Conservation (phyloP, 345 rosid genomes). For the Populus deltoides region DNA sequence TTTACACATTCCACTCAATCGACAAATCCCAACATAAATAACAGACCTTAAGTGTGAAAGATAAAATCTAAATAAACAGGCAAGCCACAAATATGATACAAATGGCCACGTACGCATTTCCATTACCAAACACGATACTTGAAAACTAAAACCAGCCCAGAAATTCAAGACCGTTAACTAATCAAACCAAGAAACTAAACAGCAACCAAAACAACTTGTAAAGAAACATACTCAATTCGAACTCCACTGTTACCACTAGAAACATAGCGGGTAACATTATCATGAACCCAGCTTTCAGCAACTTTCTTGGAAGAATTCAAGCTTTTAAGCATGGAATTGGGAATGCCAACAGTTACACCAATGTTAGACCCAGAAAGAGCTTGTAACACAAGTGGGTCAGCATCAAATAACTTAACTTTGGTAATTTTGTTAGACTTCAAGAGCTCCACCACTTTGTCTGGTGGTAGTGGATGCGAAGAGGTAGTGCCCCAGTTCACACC, state of each 20-base stretch:
- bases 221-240: slow-evolving; percentile 59
- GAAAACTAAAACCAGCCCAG: background rate
- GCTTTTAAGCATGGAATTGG: slow-evolving; percentile 54
- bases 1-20: no score
- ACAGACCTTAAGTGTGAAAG: background rate
- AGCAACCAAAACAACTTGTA: background rate
- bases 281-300: slow-evolving; percentile 89
- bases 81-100: no score
- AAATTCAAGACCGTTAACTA: background rate
- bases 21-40: slow-evolving; percentile 7
- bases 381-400: slow-evolving; percentile 62
- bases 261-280: slow-evolving; percentile 89
- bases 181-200: background rate
- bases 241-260: slow-evolving; percentile 44
- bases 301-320: slow-evolving; percentile 71
- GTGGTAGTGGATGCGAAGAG: slow-evolving; percentile 78
- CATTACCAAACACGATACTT: background rate
- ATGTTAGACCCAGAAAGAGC: slow-evolving; percentile 77
- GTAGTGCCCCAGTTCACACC: slow-evolving; percentile 86
- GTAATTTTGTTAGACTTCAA: slow-evolving; percentile 72
- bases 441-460: slow-evolving; percentile 76
- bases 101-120: background rate
- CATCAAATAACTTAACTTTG: slow-evolving; percentile 72
- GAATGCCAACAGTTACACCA: slow-evolving; percentile 68
- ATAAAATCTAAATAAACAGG: no score